Evolutionary conservation across 2,329 filamentous ascomycete genomes (phyloP), one percentile per base, ranked within the genome.

Genomic region (Nemania sp.): DNA sequence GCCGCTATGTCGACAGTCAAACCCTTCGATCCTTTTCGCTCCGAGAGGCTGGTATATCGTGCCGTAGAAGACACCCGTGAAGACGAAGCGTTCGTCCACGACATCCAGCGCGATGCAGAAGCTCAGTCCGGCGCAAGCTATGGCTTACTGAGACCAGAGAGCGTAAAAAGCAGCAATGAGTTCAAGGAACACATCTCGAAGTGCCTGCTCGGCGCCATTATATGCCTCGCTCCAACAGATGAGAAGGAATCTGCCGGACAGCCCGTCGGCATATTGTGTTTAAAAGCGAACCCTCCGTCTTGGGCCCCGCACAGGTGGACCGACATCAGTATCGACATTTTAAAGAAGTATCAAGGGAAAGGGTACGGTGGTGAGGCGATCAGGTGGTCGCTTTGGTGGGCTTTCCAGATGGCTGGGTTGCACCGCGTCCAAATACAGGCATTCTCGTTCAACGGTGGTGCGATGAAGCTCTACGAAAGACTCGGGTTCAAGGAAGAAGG

Each of bases 281-380:
- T 82, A 3, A 70, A 73, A 29, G 59, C 69, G 6, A 66, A 71
- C 6, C 66, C 74, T n/a, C 66, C 73, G 26, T 61, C 66, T 8
- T 66, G 58, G 8, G 76, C 75, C 3, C 83, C 84, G 64, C 82
- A 86, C 68, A 79, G 84, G 15, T 76, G 75, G 68, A 79, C 80
- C 13, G 77, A 80, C 47, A 72, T 82, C 56, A 74, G 77, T 41
- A 76, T 82, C 56, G 73, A 77, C 67, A 67, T 82, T 11, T 49
- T 70, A 5, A 66, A 64, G 27, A 61, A 55, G 5, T 70, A 79
- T 57, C 77, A 77, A 38, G 72, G 80, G 1, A 72, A 74, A 22
- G 80, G 80, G 0, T 81, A 81, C 66, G 80, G 79, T 0, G 70
- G 65, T n/a, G 80, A 82, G 69, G 80, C 80, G 5, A 78, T 82